Percentiles rank a stretch among this genome's conserved stretches.
Conservation (phyloP, 2,329 filamentous ascomycete species). For the Aspergillus neotritici region DNA sequence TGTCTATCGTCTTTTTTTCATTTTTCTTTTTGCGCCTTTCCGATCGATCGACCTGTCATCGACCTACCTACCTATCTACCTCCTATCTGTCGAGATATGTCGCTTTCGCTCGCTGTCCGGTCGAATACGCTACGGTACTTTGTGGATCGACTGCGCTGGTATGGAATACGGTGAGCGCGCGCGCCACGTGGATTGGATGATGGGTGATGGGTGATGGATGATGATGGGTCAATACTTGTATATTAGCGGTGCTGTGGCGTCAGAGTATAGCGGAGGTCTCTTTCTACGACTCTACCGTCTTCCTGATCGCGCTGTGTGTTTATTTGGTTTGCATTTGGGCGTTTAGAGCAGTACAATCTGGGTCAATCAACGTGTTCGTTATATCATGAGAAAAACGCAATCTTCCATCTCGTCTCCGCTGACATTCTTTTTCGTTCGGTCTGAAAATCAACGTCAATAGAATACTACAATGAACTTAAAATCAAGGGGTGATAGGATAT, state of each 20-base stretch:
- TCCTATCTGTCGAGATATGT: no score
- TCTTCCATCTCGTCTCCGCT: conserved; percentile 2
- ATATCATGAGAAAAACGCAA: conserved; percentile 6
- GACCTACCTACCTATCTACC: no score
- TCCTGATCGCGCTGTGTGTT: conserved; percentile 13
- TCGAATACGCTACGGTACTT: no score
- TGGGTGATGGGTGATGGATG: no score
- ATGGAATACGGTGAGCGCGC: neutral
- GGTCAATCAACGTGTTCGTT: conserved; percentile 20
- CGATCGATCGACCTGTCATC: neutral
- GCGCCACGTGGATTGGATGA: no score
- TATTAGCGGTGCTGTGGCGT: conserved; percentile 16
- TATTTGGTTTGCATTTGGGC: conserved; percentile 21
- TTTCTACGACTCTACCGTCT: neutral
- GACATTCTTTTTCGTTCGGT: neutral
- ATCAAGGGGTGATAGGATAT: no score
- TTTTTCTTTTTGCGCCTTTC: neutral
- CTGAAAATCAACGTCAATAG: no score
- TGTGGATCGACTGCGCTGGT: neutral
- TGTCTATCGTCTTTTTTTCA: neutral
- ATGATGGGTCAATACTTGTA: conserved; percentile 11
- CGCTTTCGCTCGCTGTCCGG: no score
- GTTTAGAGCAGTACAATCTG: conserved; percentile 21
- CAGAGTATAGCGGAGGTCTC: conserved; percentile 3
- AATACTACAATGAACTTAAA: no score